Evolutionary conservation across 1,284 basidiomycete genomes (phyloP), one percentile per base, ranked within the genome.

Genomic region (Ceratobasidium sp.): DNA sequence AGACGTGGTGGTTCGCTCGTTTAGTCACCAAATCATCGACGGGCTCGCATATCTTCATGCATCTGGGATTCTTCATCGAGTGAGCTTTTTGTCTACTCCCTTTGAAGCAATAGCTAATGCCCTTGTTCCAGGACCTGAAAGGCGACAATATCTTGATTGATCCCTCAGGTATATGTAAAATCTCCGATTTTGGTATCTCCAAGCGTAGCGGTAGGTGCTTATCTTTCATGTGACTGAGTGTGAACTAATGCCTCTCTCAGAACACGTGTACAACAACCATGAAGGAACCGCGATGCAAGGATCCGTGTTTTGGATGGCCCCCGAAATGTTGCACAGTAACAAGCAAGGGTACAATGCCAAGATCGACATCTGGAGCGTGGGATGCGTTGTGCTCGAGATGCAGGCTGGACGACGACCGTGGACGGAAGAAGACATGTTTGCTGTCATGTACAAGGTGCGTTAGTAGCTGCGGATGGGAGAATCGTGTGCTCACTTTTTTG

Each of bases 301-400:
- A 21, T 96, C 95, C 18, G 92, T 98, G 58, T 99, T 98, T 81
- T 99, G 98, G 94, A 99, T 99, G 97, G 97, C 98, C 7, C 98
- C 97, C 0, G 97, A 99, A 83, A 95, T 99, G 46, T 89, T 97
- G 74, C 89, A 91, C 43, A 89, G 92, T 78, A 89, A 91, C 78
- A 91, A 91, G 43, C 81, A 82, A 72, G 85, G 94, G 0, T 99
- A 99, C 81, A 95, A 93, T 77, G 95, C 92, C 78, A 99, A 99
- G 82, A 91, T 98, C 44, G 98, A 99, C 80, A 98, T 99, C 76
- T 99, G 97, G 98, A 95, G 93, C 80, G 87, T 99, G 2, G 97
- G 97, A 0, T 99, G 97, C 82, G 94, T 99, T 16, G 93, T 98
- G 3, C 85, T 98, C 76, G 97, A 99, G 82, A 99, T 99, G 98